These are phyloP conservation scores for Sungouiella thailandica DNA, from an alignment of 805 yeast genomes.

Conservation along the genomic window DNA sequence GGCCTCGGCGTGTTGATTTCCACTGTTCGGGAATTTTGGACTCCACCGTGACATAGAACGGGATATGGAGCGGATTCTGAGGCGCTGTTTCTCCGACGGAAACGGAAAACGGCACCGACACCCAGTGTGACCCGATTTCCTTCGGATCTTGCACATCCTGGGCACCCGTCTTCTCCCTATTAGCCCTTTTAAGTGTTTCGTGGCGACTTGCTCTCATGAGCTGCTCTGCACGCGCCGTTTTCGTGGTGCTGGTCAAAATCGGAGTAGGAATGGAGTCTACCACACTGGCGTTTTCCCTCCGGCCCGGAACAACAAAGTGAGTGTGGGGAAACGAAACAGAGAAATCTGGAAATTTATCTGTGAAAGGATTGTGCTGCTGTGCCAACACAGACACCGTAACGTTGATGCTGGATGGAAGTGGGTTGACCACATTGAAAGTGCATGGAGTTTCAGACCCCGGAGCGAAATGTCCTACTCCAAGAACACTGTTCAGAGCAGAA, in stretches of 20 bases:
- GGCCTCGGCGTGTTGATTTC: conserved; percentile 13
- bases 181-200: too few species aligned
- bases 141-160: conserved; percentile 4
- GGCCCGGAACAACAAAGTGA: conserved; percentile 17
- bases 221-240: conserved; percentile 27
- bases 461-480: conserved; percentile 1
- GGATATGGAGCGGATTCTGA: conserved; percentile 17
- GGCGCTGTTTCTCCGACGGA: conserved; percentile 2
- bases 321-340: conserved; percentile 22
- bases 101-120: conserved; percentile 25
- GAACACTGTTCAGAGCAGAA: not conserved
- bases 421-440: conserved; percentile 29
- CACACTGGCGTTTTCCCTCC: conserved; percentile 14
- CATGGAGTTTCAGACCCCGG: conserved; percentile 15
- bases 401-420: conserved; percentile 17
- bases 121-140: conserved; percentile 30
- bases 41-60: conserved; percentile 25
- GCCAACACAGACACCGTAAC: conserved; percentile 22
- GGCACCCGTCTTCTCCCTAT: too few species aligned
- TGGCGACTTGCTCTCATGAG: conserved; percentile 20
- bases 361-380: conserved; percentile 13
- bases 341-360: too few species aligned
- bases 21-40: too few species aligned
- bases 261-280: conserved; percentile 34
- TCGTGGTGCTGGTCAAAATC: conserved; percentile 24